A percentile compares a stretch with the other conserved stretches of the same genome.
These are phyloP conservation scores for Stenogyne calaminthoides DNA, from an alignment of 305 asterid species.

Conservation along the genomic window DNA sequence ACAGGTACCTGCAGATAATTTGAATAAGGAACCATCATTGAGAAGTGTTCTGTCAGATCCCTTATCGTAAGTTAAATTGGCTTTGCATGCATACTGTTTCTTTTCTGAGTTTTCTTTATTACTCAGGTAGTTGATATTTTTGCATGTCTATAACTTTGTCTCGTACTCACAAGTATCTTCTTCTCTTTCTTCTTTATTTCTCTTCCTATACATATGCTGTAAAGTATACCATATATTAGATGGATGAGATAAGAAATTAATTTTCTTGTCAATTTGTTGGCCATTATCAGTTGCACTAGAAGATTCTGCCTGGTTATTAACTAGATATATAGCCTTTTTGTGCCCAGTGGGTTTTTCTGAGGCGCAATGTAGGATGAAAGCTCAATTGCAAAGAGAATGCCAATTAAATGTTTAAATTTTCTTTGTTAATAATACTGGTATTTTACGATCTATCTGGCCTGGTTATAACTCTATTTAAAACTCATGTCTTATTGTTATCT, in stretches of 20 bases:
- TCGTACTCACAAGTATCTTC: conserved; percentile 17
- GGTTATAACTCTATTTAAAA: background rate
- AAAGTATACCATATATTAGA: background rate
- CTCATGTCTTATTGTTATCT: background rate
- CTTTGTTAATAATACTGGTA: background rate
- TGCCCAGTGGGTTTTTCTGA: background rate
- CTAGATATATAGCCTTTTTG: background rate
- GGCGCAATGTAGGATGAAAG: background rate
- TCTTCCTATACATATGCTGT: background rate
- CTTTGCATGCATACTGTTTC: conserved; percentile 5
- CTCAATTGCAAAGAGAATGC: background rate
- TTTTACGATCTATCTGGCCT: background rate
- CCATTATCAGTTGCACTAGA: conserved; percentile 2
- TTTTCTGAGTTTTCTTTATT: background rate
- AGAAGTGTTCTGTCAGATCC: conserved; percentile 95
- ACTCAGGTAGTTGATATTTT: conserved; percentile 18
- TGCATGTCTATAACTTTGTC: conserved; percentile 9
- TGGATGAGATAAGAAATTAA: conserved; percentile 9
- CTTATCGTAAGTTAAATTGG: conserved; percentile 73
- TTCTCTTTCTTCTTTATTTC: background rate
- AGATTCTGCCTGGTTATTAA: background rate
- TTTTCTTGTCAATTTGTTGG: background rate
- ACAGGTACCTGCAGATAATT: conserved; percentile 73
- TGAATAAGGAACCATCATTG: conserved; percentile 76
- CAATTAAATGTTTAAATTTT: background rate